phyloP scores from a whole-genome alignment of 129 eudicot species.

The Apium graveolens region DNA sequence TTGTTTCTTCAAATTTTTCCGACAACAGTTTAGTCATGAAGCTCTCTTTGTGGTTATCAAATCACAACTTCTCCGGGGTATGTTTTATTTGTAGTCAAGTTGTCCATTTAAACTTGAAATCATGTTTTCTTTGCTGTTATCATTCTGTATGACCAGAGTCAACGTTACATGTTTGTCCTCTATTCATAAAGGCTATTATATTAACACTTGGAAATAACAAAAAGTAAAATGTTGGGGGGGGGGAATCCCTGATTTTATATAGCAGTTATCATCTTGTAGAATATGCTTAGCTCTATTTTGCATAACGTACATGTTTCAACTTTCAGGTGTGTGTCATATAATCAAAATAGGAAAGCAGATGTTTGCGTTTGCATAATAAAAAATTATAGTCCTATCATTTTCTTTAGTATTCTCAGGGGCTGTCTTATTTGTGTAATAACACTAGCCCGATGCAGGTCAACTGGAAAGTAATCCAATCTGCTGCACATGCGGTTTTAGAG shows the following conservation, averaged over 20 bases:
- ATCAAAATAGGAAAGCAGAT: neutral
- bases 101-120: conserved; percentile 3
- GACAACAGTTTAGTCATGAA: conserved; percentile 63
- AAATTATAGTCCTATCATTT: neutral
- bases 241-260: neutral
- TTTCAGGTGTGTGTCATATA: neutral
- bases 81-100: conserved; percentile 4
- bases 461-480: neutral
- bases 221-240: neutral
- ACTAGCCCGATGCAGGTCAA: neutral
- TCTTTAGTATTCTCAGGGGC: neutral
- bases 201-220: neutral
- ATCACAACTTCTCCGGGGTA: conserved; percentile 58
- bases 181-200: neutral
- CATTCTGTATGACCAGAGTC: neutral
- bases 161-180: neutral
- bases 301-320: neutral
- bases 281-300: neutral
- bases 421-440: neutral
- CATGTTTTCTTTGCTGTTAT: neutral
- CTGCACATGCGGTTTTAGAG: neutral
- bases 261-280: neutral
- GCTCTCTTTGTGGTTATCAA: conserved; percentile 69
- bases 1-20: conserved; percentile 49
- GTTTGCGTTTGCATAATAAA: neutral